A percentile compares a stretch with the other conserved stretches of the same genome.
Evolutionary conservation across 1,284 basidiomycete genomes (phyloP).

Genomic region (Malassezia arunalokei): DNA sequence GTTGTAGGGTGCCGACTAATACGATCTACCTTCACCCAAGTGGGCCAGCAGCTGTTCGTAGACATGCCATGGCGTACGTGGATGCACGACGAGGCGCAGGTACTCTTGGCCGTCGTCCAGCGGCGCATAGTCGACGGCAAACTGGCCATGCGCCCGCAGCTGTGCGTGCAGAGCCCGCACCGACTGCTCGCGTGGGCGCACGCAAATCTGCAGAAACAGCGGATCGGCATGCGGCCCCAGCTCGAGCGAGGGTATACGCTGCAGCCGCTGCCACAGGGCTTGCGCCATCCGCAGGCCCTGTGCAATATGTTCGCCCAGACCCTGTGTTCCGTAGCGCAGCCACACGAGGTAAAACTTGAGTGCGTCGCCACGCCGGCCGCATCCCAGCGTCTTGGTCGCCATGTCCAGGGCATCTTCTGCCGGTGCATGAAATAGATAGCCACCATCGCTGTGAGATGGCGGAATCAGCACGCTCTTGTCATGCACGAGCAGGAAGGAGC

Average conservation of each 20-base stretch:
- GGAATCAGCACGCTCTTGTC: constrained; percentile 33
- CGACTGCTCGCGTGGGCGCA: constrained; percentile 24
- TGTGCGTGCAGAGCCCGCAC: constrained; percentile 14
- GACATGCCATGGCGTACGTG: constrained; percentile 18
- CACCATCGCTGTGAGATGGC: constrained; percentile 46
- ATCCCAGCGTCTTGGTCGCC: constrained; percentile 43
- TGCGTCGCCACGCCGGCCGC: constrained; percentile 47
- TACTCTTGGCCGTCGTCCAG: constrained; percentile 23
- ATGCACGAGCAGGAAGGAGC: constrained; percentile 46
- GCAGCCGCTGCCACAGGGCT: constrained; percentile 21
- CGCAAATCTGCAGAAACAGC: constrained; percentile 39
- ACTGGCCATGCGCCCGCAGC: constrained; percentile 21
- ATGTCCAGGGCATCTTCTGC: constrained; percentile 6
- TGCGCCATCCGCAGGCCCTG: constrained; percentile 24
- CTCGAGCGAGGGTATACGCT: constrained; percentile 21
- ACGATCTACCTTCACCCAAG: constrained; percentile 10
- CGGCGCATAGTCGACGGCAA: constrained; percentile 40
- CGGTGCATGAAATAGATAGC: constrained; percentile 47
- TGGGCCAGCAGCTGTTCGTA: constrained; percentile 23
- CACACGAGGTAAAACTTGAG: constrained; percentile 48
- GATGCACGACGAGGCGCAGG: constrained; percentile 35
- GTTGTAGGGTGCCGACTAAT: constrained; percentile 2
- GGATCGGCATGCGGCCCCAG: constrained; percentile 27
- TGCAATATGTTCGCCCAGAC: constrained; percentile 39
- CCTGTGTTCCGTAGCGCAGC: constrained; percentile 43